Conservation (phyloP, 257 asterid genomes). For the Prunella vulgaris region DNA sequence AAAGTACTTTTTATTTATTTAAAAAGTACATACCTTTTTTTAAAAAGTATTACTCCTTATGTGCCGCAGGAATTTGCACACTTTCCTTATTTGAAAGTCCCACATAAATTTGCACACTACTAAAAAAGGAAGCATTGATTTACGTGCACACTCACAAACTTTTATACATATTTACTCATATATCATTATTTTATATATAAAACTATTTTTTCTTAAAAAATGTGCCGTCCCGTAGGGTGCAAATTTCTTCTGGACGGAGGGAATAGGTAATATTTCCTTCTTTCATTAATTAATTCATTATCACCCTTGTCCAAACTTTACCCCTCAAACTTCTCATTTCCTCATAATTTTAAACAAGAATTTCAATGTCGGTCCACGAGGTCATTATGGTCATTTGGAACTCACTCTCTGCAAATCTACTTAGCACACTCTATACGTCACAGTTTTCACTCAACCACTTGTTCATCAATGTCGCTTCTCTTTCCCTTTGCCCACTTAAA, state of each 20-base stretch:
- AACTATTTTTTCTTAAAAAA: too few species aligned
- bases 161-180: too few species aligned
- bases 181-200: too few species aligned
- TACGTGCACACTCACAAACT: too few species aligned
- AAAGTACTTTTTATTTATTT: not conserved
- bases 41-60: too few species aligned
- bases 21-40: not conserved
- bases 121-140: too few species aligned
- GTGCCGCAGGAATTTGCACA: too few species aligned
- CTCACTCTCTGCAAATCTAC: conserved; percentile 19
- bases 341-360: conserved; percentile 15
- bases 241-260: too few species aligned
- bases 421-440: conserved; percentile 22
- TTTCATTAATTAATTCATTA: not conserved
- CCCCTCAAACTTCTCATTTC: conserved; percentile 16
- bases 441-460: conserved; percentile 21
- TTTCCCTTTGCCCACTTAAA: conserved; percentile 30
- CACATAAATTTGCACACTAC: too few species aligned
- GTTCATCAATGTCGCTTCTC: conserved; percentile 21
- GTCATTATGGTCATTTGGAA: conserved; percentile 39
- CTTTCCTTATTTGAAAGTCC: too few species aligned
- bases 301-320: conserved; percentile 19
- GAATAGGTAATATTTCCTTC: not conserved
- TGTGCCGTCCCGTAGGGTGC: too few species aligned
- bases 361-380: conserved; percentile 49